Base-by-base conservation (phyloP, 371 early-diverging fungal genomes). In the Umbelopsis sp. region DNA sequence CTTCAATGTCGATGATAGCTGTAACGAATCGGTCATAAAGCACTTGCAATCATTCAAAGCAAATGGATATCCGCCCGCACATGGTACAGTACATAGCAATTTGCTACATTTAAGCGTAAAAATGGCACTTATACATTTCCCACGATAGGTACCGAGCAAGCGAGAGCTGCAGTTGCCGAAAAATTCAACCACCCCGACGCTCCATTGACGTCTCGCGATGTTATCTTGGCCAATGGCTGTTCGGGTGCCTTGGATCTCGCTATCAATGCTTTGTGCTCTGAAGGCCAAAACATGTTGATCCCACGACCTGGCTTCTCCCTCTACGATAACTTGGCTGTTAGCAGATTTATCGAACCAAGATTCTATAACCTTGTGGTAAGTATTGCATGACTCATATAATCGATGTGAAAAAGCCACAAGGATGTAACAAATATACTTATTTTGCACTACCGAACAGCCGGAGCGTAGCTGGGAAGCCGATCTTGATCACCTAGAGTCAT, bases 261-360 rank as follows among this genome's bases (percentile, higher is more conserved):
- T 70, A 84, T 94, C 35, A 84, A 83, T 67, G 93, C 84, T 5
- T 80, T 97, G 41, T 88, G 91, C 75, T 86, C 93, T 53, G 87
- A 89, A 37, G 94, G 95, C 0, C 87, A 92, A 66, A 95, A 94
- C 82, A 92, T 96, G 32, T 78, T 96, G 44, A 71, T 96, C 48
- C 96, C 96, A 35, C 80, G 89, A n/a, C 96, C 96, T 18, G 95
- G 96, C 5, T 97, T 96, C 77, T 90, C 96, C 1, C 82, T 97
- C 25, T 97, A 97, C 82, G 87, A 88, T 67, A 94, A 94, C 5
- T 70, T 94, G 44, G 91, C 94, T n/a, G 86, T 83, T 63, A 87
- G 91, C 63, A 91, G 90, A 74, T 91, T 92, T 45, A 84, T 96
- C 46, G 90, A 94, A 67, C 76, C 84, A 44, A 86, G 85, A 16